Evolutionary conservation across 257 asterid genomes (phyloP).

Genomic region (Nicotiana tabacum): DNA sequence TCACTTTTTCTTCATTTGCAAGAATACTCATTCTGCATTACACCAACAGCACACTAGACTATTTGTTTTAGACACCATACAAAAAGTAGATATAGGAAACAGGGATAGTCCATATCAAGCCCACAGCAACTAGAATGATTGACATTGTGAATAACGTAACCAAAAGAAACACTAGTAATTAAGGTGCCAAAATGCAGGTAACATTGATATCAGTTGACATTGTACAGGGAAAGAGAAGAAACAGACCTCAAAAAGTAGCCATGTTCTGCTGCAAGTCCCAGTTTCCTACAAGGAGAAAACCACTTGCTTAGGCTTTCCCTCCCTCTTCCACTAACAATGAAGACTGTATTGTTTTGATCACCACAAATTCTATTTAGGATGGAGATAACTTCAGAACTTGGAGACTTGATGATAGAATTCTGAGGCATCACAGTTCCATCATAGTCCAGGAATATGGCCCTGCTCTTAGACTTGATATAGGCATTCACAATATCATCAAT

Average conservation of each 20-base stretch:
- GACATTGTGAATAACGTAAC: not conserved
- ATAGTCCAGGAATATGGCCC: conserved; percentile 82
- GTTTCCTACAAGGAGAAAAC: conserved; percentile 66
- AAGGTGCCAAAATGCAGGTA: not conserved
- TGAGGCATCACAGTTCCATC: conserved; percentile 88
- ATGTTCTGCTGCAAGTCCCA: conserved; percentile 89
- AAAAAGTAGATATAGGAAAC: not conserved
- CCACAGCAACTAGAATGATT: conserved; percentile 6
- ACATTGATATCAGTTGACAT: conserved; percentile 4
- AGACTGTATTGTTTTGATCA: conserved; percentile 50
- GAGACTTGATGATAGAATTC: conserved; percentile 55
- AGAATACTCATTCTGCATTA: not conserved
- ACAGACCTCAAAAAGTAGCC: conserved; percentile 73
- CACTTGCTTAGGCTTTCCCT: conserved; percentile 60
- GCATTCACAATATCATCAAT: conserved; percentile 61
- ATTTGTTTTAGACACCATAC: not conserved
- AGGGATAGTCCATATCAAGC: not conserved
- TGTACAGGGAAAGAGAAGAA: not conserved
- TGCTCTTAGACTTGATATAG: conserved; percentile 49
- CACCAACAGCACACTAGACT: not conserved
- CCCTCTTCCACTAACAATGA: conserved; percentile 83
- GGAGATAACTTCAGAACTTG: conserved; percentile 54
- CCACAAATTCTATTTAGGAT: conserved; percentile 59
- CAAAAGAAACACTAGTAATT: not conserved
- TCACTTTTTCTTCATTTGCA: not conserved